Evolutionary conservation across 2,329 filamentous ascomycete genomes (phyloP).

Genomic region (Arthrobotrys sinensis): DNA sequence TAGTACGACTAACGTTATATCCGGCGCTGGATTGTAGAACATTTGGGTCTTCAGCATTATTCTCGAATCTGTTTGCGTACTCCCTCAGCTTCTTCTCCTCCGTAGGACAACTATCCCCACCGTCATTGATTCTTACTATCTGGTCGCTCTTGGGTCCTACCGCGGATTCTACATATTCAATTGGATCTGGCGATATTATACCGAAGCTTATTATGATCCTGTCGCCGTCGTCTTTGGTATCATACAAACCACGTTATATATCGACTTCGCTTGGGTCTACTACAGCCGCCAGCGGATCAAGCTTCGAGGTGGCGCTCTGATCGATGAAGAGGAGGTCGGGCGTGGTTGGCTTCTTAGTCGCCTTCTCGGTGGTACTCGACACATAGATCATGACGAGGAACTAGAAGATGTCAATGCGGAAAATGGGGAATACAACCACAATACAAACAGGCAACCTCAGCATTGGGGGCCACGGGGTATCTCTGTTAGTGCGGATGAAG

Average conservation of each 20-base stretch:
- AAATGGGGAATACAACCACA: slow-evolving; percentile 66
- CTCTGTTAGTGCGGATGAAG: slow-evolving; percentile 77
- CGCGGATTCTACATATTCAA: slow-evolving; percentile 91
- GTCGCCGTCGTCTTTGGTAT: slow-evolving; percentile 84
- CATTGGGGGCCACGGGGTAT: slow-evolving; percentile 78
- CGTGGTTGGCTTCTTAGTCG: slow-evolving; percentile 86
- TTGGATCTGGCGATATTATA: slow-evolving; percentile 82
- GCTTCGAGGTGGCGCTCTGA: slow-evolving; percentile 82
- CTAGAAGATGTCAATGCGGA: slow-evolving; percentile 75
- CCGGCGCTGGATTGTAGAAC: not conserved
- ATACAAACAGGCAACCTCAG: slow-evolving; percentile 66
- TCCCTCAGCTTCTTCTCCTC: slow-evolving; percentile 83
- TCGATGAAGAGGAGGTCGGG: slow-evolving; percentile 89
- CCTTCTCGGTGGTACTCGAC: slow-evolving; percentile 76
- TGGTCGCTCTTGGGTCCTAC: slow-evolving; percentile 88
- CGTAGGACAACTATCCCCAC: slow-evolving; percentile 96
- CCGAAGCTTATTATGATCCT: slow-evolving; percentile 75
- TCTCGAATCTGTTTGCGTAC: slow-evolving; percentile 89
- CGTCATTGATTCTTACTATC: slow-evolving; percentile 96
- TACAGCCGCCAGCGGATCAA: slow-evolving; percentile 94
- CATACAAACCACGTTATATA: slow-evolving; percentile 88
- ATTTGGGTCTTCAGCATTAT: slow-evolving; percentile 91
- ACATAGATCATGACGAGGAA: slow-evolving; percentile 72
- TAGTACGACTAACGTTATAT: not conserved
- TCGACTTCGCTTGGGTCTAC: slow-evolving; percentile 98